These are phyloP conservation scores for Pseudoscleropodium purum DNA, from an alignment of 225 moss, liverwort and hornwort species.

Conservation along the genomic window DNA sequence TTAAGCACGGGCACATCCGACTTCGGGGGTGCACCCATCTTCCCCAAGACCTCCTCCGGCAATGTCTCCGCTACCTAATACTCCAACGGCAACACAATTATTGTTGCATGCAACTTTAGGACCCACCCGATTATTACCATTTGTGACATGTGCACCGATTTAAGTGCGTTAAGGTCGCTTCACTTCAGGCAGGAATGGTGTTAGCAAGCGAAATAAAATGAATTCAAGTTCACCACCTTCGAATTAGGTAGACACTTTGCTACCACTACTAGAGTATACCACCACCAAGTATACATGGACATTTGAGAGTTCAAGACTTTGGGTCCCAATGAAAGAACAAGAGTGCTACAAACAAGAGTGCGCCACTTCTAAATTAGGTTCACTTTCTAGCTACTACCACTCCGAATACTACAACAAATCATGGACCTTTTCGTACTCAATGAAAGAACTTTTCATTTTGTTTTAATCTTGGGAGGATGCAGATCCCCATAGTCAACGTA, in stretches of 20 bases:
- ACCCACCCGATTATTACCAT: not conserved
- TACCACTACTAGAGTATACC: not conserved
- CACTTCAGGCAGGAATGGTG: not conserved
- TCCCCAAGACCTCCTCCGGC: conserved; percentile 25
- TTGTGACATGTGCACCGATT: not conserved
- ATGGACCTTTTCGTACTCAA: no score
- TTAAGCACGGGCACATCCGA: conserved; percentile 21
- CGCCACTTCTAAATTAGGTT: not conserved
- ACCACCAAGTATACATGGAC: not conserved
- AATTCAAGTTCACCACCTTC: not conserved
- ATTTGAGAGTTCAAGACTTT: not conserved
- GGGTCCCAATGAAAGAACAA: not conserved
- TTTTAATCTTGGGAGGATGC: not conserved
- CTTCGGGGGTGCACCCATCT: conserved; percentile 29
- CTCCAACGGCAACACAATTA: not conserved
- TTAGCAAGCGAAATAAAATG: not conserved
- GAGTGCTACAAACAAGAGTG: not conserved
- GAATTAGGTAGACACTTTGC: not conserved
- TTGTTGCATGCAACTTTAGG: not conserved
- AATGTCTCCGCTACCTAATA: conserved; percentile 35
- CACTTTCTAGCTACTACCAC: not conserved
- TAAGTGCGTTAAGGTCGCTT: not conserved
- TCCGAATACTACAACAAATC: not conserved
- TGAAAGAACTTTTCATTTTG: not conserved
- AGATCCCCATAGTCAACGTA: not conserved